Base-by-base conservation (phyloP, 345 rosid species). In the Gossypium australe region DNA sequence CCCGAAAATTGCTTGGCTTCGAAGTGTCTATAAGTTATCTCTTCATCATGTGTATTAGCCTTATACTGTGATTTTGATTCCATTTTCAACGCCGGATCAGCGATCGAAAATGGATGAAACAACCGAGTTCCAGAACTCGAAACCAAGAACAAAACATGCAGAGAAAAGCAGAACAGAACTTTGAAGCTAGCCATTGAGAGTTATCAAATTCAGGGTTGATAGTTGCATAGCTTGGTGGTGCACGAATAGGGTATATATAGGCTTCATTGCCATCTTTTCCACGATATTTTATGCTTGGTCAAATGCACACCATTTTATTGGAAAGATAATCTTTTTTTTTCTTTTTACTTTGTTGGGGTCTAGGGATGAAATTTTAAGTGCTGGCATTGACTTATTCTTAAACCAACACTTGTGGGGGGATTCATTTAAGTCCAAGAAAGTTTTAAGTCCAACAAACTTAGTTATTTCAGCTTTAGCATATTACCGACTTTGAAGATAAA, bases 121-220 rank as follows among this genome's bases (percentile, higher is more conserved):
- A 71, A 70, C 2, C 88, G 80, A 78, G 86, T 69, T 51, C 82
- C 86, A 2, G 77, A 59, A 62, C 51, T 17, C 20, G 84, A 78
- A 75, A 78, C 38, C 11, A 71, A 77, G 59, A 82, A 72, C 75
- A 86, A 17, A 77, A 81, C 38, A n/a, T 24, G 66, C 43, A 83
- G n/a, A 66, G 77, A 16, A 78, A 78, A 44, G 27, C 84, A 84
- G 4, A 82, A 22, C 78, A 73, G 60, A 8, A 78, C 45, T 51
- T 45, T 81, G 22, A 63, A 45, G 18, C 24, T 73, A 72, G 79
- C 79, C 89, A 82, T 79, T 53, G 43, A 25, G 17, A 13, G 16
- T 44, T 63, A 10, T 58, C 66, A 25, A 73, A 56, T 12, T 61
- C 67, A n/a, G 29, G 16, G 41, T 56, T 18, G 43, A 25, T 51